phyloP scores from a whole-genome alignment of 2,329 filamentous ascomycete species.

The Aspergillus neotritici region DNA sequence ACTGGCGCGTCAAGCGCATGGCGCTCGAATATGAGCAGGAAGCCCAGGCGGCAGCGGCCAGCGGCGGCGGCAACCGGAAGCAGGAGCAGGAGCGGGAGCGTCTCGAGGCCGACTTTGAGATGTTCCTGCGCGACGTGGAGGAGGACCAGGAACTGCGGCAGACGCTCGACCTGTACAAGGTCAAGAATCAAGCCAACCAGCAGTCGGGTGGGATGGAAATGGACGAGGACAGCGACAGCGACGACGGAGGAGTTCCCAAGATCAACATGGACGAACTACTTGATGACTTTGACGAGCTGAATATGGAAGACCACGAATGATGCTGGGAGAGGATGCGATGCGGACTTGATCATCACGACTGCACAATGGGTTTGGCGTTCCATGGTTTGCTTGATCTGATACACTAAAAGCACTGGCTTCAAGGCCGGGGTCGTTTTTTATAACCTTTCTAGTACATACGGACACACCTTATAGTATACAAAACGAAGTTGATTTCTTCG shows the following conservation, averaged over 20 bases:
- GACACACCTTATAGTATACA: too few species aligned
- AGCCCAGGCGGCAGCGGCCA: constrained; percentile 41
- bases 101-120: constrained; percentile 90
- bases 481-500: too few species aligned
- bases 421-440: too few species aligned
- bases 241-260: constrained; percentile 49
- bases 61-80: constrained; percentile 11
- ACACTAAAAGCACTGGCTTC: too few species aligned
- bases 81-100: constrained; percentile 72
- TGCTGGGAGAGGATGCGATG: constrained; percentile 20
- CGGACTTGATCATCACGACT: constrained; percentile 22
- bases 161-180: constrained; percentile 81
- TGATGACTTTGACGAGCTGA: constrained; percentile 89
- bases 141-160: constrained; percentile 84
- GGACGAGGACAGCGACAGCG: constrained; percentile 58
- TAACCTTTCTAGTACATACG: too few species aligned
- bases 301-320: constrained; percentile 50
- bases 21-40: constrained; percentile 76
- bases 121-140: constrained; percentile 95
- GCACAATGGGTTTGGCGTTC: neutral
- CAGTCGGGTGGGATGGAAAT: constrained; percentile 46
- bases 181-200: constrained; percentile 44
- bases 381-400: too few species aligned
- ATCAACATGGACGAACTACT: constrained; percentile 76
- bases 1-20: constrained; percentile 96